phyloP scores from a whole-genome alignment of 257 asterid species.

The Scutellaria barbata region DNA sequence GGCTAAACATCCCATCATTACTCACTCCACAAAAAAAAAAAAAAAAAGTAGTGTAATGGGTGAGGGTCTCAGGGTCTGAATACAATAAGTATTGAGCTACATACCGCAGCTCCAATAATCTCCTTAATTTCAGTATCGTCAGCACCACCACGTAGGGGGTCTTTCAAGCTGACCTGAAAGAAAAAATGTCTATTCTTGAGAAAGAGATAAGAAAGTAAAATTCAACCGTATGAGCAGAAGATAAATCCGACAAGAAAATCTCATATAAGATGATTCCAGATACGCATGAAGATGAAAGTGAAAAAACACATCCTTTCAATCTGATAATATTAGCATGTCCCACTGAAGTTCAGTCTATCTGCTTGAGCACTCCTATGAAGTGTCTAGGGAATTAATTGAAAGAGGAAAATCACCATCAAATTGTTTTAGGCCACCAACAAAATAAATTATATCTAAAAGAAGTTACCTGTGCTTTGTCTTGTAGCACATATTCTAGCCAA shows the following conservation, averaged over 20 bases:
- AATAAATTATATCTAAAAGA: constrained; percentile 1
- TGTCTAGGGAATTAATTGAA: not conserved
- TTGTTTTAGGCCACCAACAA: constrained; percentile 6
- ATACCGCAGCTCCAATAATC: constrained; percentile 84
- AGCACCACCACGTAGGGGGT: constrained; percentile 79
- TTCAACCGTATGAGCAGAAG: constrained; percentile 15
- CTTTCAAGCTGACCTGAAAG: constrained; percentile 93
- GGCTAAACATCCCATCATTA: not conserved
- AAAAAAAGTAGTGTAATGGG: not conserved
- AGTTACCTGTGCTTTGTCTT: not conserved
- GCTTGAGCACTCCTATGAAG: constrained; percentile 9
- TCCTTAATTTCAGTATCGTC: constrained; percentile 76
- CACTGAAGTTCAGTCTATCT: constrained; percentile 23
- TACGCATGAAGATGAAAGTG: constrained; percentile 1
- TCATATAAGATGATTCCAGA: not conserved
- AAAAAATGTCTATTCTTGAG: constrained; percentile 5
- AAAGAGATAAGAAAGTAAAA: not conserved
- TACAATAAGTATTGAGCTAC: constrained; percentile 30
- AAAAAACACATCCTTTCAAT: not conserved
- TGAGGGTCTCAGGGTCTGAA: not conserved
- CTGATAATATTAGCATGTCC: constrained; percentile 22
- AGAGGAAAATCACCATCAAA: not conserved
- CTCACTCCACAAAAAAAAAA: not conserved
- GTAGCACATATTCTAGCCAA: not conserved
- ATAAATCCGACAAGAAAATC: constrained; percentile 15